Percentiles rank a stretch among this genome's conserved stretches.
Conservation (phyloP, 495 filamentous ascomycete genomes). For the Penicillium pulvis region DNA sequence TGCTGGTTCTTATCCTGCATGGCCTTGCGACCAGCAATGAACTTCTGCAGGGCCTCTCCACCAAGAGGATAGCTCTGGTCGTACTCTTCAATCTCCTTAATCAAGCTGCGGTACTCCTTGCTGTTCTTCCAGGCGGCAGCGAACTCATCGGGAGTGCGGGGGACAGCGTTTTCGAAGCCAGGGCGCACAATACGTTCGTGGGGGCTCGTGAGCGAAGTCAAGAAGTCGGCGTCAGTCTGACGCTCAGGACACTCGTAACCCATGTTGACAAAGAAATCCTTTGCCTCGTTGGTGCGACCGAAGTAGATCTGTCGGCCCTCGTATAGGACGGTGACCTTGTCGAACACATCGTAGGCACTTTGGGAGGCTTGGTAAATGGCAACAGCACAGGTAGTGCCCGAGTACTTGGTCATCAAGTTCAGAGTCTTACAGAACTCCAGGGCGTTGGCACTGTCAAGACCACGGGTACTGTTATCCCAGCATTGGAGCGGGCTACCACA, state of each 20-base stretch:
- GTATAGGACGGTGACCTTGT: conserved; percentile 64
- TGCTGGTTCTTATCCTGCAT: conserved; percentile 48
- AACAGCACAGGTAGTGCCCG: conserved; percentile 76
- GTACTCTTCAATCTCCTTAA: conserved; percentile 57
- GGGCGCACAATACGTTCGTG: conserved; percentile 63
- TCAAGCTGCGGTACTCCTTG: conserved; percentile 49
- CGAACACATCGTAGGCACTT: conserved; percentile 73
- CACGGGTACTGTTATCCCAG: conserved; percentile 89
- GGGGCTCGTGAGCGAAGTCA: conserved; percentile 73
- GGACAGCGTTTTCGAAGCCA: conserved; percentile 66
- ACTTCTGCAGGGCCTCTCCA: conserved; percentile 41
- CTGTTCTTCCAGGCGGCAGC: conserved; percentile 63
- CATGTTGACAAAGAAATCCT: conserved; percentile 65
- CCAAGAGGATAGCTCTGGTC: conserved; percentile 46
- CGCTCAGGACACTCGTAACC: conserved; percentile 64
- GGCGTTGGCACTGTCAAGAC: conserved; percentile 82
- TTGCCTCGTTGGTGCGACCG: conserved; percentile 60
- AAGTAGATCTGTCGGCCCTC: conserved; percentile 71
- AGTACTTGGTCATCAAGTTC: conserved; percentile 73
- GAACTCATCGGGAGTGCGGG: conserved; percentile 73
- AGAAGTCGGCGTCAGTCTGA: conserved; percentile 73
- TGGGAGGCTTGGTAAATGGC: conserved; percentile 86
- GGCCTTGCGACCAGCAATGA: conserved; percentile 43
- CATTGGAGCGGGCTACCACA: conserved; percentile 73
- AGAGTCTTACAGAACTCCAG: conserved; percentile 74